A percentile compares a stretch with the other conserved stretches of the same genome.
Conservation (phyloP, 208 protist species). For the Leishmania gerbilli region DNA sequence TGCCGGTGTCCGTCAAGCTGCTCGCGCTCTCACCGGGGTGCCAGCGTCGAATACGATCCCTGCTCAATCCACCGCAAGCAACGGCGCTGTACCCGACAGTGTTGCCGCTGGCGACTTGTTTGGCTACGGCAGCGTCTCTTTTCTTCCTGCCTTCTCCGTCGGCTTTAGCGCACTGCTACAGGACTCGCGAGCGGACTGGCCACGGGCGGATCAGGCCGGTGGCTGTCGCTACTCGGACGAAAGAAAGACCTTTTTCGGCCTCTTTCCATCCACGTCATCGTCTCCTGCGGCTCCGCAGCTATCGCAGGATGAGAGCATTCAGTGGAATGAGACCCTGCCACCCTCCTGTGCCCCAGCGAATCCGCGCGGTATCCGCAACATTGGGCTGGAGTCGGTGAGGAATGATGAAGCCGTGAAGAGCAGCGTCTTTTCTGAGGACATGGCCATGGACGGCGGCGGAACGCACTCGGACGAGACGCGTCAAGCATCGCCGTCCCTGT, state of each 20-base stretch:
- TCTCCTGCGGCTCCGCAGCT: too few species aligned
- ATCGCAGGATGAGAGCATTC: slow-evolving; percentile 25
- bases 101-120: slow-evolving; percentile 21
- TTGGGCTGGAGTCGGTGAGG: background rate
- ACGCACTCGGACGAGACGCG: background rate
- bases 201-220: background rate
- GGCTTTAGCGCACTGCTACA: slow-evolving; percentile 41
- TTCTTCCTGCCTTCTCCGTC: slow-evolving; percentile 36
- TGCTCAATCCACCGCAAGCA: background rate
- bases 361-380: background rate
- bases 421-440: background rate
- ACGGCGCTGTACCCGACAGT: background rate
- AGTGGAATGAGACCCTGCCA: slow-evolving; percentile 37
- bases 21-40: background rate
- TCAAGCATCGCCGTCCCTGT: background rate
- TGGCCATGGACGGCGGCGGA: background rate
- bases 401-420: background rate
- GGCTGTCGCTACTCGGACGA: background rate
- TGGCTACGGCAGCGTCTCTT: slow-evolving; percentile 46
- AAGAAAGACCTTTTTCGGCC: background rate
- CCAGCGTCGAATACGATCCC: slow-evolving; percentile 8
- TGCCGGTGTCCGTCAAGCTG: slow-evolving; percentile 5
- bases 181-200: slow-evolving; percentile 8
- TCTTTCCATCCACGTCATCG: background rate
- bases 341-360: background rate